Base-by-base conservation (phyloP, 768 basidiomycete genomes). In the Suillus luteus region DNA sequence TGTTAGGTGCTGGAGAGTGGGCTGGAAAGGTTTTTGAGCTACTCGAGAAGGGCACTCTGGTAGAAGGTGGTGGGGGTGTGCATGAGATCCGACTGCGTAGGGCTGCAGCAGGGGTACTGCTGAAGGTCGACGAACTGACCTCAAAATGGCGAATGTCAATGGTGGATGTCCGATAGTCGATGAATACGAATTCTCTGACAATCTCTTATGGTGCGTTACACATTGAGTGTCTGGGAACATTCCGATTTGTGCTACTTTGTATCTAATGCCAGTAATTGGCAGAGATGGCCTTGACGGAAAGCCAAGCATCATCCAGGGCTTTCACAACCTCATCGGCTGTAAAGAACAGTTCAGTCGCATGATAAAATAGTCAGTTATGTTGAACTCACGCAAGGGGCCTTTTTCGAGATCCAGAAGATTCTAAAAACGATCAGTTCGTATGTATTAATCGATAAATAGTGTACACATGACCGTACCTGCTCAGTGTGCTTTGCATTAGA, bases 1-100 rank as follows among this genome's bases (percentile, higher is more conserved):
- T 96, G 40, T 75, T 93, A 27, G 88, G 87, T 1, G 77, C 84
- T 1, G 87, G 88, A 6, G 93, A 96, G 72, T 97, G 95, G 96
- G 92, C 90, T 2, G 79, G 80, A 11, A 81, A 79, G 55, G 79
- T 95, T 3, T 90, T 96, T 70, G 73, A 79, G 11, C 75, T 71
- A 60, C 73, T 95, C 62, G 90, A 93, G 62, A 82, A 82, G 67
- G 91, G 95, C 1, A 71, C 83, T 46, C 83, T 76, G 58, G 76
- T 88, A 31, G 76, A 82, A 65, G 86, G 89, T 2, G 83, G 85
- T 4, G 90, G 92, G 54, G 91, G 93, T 22, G 69, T 81, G 57
- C 81, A 88, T 65, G 87, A 88, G 71, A 72, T 82, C 2, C 84
- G 85, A 66, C 71, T 94, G 40, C 83, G 82, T 61, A 85, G 88